Base-by-base conservation (phyloP, 169 alveolate genomes). In the Cryptosporidium baileyi region DNA sequence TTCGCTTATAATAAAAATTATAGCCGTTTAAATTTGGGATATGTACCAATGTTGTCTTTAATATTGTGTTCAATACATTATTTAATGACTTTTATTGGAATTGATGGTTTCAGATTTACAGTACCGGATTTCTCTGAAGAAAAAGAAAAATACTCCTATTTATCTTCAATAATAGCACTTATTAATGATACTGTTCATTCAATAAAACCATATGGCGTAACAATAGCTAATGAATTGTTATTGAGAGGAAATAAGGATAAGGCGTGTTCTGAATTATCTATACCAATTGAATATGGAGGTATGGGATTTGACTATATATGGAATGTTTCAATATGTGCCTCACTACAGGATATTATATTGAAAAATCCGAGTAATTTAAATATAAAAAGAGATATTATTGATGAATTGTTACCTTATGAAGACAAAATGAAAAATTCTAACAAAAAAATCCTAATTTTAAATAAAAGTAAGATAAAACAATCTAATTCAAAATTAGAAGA, bases 301-400 rank as follows among this genome's bases (percentile, higher is more conserved):
- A 54, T 74, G 36, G 85, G 85, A n/a, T 74, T 74, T 54, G 85
- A 74, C 45, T 74, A 52, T 19, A n/a, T 38, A 17, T 74, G 85
- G 85, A 32, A 57, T 22, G 41, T 17, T 15, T 74, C 74, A 0
- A 54, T 74, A 8, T 74, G 74, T 47, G 17, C 49, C 38, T 51
- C 85, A 28, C 59, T 74, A 7, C 65, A 74, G 28, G 61, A 30
- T 22, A 74, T 74, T 6, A 36, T 45, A 19, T 41, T 74, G 0
- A 74, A 54, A 22, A 74, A 38, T 34, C 60, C 49, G 17, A 19
- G 49, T 43, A 59, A 59, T 34, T 26, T 74, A n/a, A 74, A 74
- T 5, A 54, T 74, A 3, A 59, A 59, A 32, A 51, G 41, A 38
- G 85, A 74, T 22, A 74, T 74, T 5, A 40, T 74, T 11, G 81